Evolutionary conservation across 1,284 basidiomycete genomes (phyloP), one percentile per base, ranked within the genome.

Genomic region (Omphalotus olearius): DNA sequence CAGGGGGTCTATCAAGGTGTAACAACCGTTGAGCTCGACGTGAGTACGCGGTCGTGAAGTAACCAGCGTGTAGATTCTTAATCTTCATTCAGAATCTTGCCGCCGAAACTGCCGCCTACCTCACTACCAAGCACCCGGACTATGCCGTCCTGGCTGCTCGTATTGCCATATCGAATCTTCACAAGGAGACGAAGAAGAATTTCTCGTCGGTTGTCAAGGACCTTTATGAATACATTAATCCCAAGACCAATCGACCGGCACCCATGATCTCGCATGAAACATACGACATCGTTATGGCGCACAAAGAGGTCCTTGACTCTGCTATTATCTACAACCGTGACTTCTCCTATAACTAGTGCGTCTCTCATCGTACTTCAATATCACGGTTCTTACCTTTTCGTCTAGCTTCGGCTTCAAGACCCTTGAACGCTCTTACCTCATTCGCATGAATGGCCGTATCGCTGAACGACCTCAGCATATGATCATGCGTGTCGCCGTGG

Each of bases 401-500:
- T 33, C 3, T 64, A 93, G 92, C 73, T 99, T 99, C 64, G 97
- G 96, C 23, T 99, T 98, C 84, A 99, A 99, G 73, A 99, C 96
- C 0, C 85, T 99, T 35, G 96, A 99, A 73, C 88, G 96, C 37
- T 98, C 95, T 2, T 99, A 99, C 71, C 82, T 99, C 6, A 85
- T 99, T 45, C 86, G 92, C 55, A 88, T 98, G 72, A 83, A 97
- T 66, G 92, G 93, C 53, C 91, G 92, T 62, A 91, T 96, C 46
- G 96, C 94, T 45, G 96, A 99, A 71, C 85, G 96, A 48, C 96
- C 97, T 35, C 96, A 99, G 66, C 97, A 99, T 72, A 92, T 99
- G 85, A 88, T 99, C 65, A 99, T 99, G 97, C 93, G 96, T 71
- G 97, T 99, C 51, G 91, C 96, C 43, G 92, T 98, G 44, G 96